These are phyloP conservation scores for Rhizopogon salebrosus DNA, from an alignment of 768 basidiomycete genomes.

Conservation along the genomic window DNA sequence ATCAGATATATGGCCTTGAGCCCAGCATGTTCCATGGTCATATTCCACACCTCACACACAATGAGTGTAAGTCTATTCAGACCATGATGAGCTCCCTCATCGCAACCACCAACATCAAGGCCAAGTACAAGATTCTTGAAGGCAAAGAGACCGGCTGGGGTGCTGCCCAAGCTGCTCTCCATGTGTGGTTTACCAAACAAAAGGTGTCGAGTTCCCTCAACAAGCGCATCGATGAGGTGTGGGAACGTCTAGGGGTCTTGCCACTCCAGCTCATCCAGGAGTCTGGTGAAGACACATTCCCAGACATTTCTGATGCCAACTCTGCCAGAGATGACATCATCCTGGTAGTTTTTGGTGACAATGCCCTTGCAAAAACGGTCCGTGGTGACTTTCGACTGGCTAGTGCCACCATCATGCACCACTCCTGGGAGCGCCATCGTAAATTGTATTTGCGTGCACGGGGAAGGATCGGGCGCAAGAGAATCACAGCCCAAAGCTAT, in stretches of 20 bases:
- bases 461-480: no score
- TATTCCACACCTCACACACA: no score
- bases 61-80: no score
- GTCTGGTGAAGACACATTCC: background rate
- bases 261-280: background rate
- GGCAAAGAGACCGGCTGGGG: no score
- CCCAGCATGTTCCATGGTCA: no score
- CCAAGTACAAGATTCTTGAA: no score
- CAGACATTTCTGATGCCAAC: background rate
- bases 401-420: background rate
- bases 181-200: background rate
- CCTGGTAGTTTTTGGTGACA: background rate
- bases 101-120: no score
- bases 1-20: no score
- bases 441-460: no score
- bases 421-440: constrained; percentile 3
- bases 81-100: no score
- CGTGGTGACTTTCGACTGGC: background rate
- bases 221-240: background rate
- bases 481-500: no score
- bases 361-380: background rate
- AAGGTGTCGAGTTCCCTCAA: background rate
- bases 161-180: no score
- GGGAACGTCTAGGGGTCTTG: background rate
- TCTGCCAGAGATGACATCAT: background rate